Evolutionary conservation across 1,284 basidiomycete genomes (phyloP), one percentile per base, ranked within the genome.

Genomic region (Rhodotorula sp.): DNA sequence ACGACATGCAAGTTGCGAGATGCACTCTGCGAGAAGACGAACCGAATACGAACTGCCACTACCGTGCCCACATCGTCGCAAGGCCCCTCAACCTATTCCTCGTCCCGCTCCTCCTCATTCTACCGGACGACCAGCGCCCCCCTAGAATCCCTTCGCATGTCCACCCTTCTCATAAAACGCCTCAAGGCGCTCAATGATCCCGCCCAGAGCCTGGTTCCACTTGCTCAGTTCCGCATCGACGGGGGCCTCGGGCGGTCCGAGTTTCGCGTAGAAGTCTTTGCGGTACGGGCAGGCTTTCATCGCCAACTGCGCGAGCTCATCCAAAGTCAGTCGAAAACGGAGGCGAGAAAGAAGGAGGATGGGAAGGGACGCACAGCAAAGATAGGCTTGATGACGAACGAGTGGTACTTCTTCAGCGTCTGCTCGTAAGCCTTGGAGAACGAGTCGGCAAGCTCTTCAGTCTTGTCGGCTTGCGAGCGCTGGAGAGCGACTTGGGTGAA

Each of bases 201-300:
- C 40, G 10, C 71, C 73, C n/a, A 78, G 65, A 15, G 75, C 76
- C 11, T 47, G 57, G 31, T 97, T 84, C 94, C 94, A 99, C 71
- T 85, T 87, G 53, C 83, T 82, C 55, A 97, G 84, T 74, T 90
- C 88, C 63, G 84, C 83, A 70, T 87, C 83, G 68, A 97, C 85
- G 75, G 86, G 86, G 44, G 88, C 88, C 60, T 85, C 82, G 4
- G 90, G 83, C 56, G 87, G 84, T 28, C 91, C 91, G 58, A 99
- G 86, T 81, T 96, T 97, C 57, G 84, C 83, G 81, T 94, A 97
- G 81, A 99, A 95, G 76, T 88, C 88, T n/a, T 85, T 86, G 69
- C 94, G 90, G 81, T 92, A 92, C 0, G 95, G 95, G 83, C 94
- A 97, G 0, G 94, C 93, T 78, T 90, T 96, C 92, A 99, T 93